These are phyloP conservation scores for Moesziomyces antarcticus DNA, from an alignment of 1,284 basidiomycete species.

Conservation along the genomic window DNA sequence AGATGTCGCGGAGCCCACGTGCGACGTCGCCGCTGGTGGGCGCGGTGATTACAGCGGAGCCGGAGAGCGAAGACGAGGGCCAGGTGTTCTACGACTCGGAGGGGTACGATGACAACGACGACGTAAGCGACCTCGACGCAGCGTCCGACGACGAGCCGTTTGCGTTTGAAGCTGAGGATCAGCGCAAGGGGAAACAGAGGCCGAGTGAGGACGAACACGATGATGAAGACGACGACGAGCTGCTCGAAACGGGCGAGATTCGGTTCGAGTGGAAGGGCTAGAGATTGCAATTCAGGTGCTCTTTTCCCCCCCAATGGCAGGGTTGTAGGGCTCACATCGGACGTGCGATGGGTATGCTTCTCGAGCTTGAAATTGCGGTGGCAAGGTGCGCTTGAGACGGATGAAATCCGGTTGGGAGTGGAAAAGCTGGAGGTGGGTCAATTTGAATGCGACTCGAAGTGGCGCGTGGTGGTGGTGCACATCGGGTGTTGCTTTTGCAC, in stretches of 20 bases:
- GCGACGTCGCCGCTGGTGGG: conserved; percentile 54
- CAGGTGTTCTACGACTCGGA: conserved; percentile 47
- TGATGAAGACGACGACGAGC: conserved; percentile 13
- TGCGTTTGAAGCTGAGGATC: not conserved
- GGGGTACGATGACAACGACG: conserved; percentile 32
- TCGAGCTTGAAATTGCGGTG: too few species aligned
- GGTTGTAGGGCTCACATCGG: too few species aligned
- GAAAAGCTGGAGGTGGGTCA: too few species aligned
- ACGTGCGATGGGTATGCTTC: too few species aligned
- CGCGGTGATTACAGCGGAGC: conserved; percentile 46
- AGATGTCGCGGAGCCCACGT: not conserved
- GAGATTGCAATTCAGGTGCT: not conserved
- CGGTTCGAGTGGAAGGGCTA: conserved; percentile 63
- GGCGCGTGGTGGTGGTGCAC: too few species aligned
- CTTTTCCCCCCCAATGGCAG: too few species aligned
- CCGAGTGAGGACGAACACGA: conserved; percentile 28
- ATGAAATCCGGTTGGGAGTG: too few species aligned
- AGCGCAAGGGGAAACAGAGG: conserved; percentile 15
- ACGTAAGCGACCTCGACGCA: conserved; percentile 15
- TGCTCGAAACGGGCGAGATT: conserved; percentile 64
- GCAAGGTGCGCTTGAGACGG: too few species aligned
- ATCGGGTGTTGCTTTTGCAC: too few species aligned
- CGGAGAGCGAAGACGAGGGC: conserved; percentile 41
- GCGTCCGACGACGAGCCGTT: not conserved
- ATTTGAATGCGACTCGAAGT: too few species aligned